Evolutionary conservation across 495 filamentous ascomycete genomes (phyloP).

Genomic region (Pyrenopolyporus hunteri): DNA sequence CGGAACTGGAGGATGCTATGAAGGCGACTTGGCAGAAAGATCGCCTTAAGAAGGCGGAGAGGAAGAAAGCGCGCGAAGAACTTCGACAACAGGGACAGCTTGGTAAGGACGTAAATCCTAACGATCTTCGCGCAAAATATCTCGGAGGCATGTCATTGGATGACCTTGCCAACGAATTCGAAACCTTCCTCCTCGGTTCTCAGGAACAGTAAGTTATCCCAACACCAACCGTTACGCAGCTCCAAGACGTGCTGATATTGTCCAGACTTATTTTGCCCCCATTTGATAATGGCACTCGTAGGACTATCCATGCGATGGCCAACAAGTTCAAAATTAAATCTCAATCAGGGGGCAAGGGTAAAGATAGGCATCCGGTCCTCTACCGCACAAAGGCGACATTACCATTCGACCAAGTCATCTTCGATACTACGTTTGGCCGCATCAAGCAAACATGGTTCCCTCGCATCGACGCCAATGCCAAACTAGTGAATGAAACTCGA

Average conservation of each 20-base stretch:
- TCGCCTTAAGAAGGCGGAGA: constrained; percentile 77
- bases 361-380: constrained; percentile 76
- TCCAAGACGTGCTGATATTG: constrained; percentile 21
- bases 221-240: background rate
- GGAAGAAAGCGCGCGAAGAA: constrained; percentile 79
- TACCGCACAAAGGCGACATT: constrained; percentile 72
- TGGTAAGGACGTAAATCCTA: constrained; percentile 65
- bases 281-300: constrained; percentile 78
- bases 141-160: constrained; percentile 69
- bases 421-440: constrained; percentile 48
- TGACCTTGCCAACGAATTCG: constrained; percentile 75
- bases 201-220: constrained; percentile 63
- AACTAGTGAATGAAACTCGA: constrained; percentile 32
- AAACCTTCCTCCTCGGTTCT: constrained; percentile 68
- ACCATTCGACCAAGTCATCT: constrained; percentile 55
- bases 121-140: constrained; percentile 76
- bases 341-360: constrained; percentile 77
- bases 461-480: constrained; percentile 51
- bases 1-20: constrained; percentile 71
- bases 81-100: constrained; percentile 80
- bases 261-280: constrained; percentile 78
- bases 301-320: constrained; percentile 76
- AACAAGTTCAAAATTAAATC: constrained; percentile 76
- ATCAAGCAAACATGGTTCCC: constrained; percentile 56
- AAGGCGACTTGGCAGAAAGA: constrained; percentile 73